Evolutionary conservation across 2,329 filamentous ascomycete species (phyloP).

Genomic region (Ilyonectria robusta): DNA sequence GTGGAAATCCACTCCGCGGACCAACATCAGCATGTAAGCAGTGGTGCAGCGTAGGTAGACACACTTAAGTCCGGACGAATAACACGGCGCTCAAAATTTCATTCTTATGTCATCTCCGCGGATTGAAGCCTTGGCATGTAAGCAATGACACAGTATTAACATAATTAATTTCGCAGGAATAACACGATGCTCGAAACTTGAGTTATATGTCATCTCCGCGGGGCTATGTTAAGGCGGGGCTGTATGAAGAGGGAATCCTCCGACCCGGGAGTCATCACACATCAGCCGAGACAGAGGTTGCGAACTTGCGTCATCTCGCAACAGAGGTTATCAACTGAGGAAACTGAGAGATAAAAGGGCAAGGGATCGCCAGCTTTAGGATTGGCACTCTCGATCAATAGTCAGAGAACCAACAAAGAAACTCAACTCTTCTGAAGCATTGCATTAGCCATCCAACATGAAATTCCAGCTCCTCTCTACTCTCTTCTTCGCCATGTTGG

Average conservation of each 20-base stretch:
- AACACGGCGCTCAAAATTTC: not conserved
- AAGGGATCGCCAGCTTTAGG: not conserved
- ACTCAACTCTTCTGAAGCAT: not conserved
- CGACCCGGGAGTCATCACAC: not conserved
- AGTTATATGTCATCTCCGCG: not conserved
- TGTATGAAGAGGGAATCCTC: not conserved
- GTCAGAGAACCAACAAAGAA: not conserved
- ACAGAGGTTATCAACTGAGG: not conserved
- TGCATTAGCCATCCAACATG: not conserved
- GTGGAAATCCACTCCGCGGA: slow-evolving; percentile 8
- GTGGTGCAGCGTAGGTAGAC: too few species aligned
- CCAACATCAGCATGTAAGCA: not conserved
- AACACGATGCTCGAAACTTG: not conserved
- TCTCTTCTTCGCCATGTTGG: not conserved
- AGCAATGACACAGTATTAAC: not conserved
- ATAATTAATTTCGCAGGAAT: not conserved
- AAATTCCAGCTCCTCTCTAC: not conserved
- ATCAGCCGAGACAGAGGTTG: not conserved
- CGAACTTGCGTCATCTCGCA: not conserved
- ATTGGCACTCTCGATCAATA: not conserved
- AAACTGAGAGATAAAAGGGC: slow-evolving; percentile 4
- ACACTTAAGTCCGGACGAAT: not conserved
- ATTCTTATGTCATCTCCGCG: slow-evolving; percentile 2
- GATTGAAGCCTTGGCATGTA: not conserved
- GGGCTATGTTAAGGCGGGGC: not conserved